Conservation (phyloP, 78 protist genomes). For the Chrysochromulina parva region DNA sequence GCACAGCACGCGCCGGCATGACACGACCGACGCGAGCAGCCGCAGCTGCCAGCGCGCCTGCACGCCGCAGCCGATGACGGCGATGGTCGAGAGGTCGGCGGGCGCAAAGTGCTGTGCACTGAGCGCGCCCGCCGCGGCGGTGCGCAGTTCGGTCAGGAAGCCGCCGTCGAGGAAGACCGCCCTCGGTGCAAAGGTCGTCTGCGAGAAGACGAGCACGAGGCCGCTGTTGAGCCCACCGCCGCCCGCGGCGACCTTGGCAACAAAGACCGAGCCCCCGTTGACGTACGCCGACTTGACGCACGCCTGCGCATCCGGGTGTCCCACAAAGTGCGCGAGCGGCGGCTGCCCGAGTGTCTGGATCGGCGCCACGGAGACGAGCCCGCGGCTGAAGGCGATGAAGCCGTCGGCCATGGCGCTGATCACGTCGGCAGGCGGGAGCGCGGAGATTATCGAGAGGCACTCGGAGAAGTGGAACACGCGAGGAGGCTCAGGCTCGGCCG, state of each 20-base stretch:
- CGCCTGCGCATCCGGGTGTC: background rate
- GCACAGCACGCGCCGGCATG: background rate
- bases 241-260: background rate
- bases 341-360: background rate
- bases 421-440: background rate
- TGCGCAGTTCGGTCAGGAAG: background rate
- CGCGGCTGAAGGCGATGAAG: background rate
- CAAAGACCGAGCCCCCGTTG: background rate
- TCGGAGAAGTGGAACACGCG: too few relatives aligned
- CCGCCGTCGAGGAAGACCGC: background rate
- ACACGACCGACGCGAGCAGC: background rate
- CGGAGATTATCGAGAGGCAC: too few relatives aligned
- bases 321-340: background rate
- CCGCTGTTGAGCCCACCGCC: background rate
- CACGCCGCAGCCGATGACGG: constrained; percentile 1
- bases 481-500: too few relatives aligned
- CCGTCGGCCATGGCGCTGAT: background rate
- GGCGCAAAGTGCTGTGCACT: background rate
- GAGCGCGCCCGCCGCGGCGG: constrained; percentile 9
- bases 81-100: background rate
- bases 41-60: constrained; percentile 1
- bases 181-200: background rate
- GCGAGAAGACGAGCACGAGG: background rate
- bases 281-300: background rate
- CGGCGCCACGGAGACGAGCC: background rate